Evolutionary conservation across 2,329 filamentous ascomycete species (phyloP), one percentile per base, ranked within the genome.

Genomic region (Huntiella bhutanensis): DNA sequence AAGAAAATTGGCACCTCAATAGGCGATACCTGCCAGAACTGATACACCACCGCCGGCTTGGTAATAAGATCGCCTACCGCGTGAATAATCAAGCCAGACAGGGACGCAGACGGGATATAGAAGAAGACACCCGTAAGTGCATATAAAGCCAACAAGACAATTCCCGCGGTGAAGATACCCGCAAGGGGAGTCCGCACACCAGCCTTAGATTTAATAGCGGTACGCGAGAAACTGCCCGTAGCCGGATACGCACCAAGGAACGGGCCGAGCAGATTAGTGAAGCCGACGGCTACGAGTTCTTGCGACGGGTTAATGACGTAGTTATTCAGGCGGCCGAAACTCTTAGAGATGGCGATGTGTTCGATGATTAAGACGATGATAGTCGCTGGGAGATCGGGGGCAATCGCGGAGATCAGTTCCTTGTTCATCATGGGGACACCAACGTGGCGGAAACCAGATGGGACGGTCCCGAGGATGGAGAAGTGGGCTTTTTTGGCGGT

Each of bases 171-270:
- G 51, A 92, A 84, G 41, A 88, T 73, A 67, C 85, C 85, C 33
- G 82, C 85, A 47, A 92, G 75, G 1, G 85, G 86, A 4, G 84
- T 93, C 37, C 85, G 77, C 1, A 92, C 85, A 58, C 85, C 85
- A 45, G 85, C 83, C 64, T 93, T 93, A n/a, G 85, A 83, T 62
- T 92, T 92, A 66, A 94, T 92, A 43, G 85, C 86, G 16, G 85
- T 93, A 51, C 85, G 76, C 5, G 82, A 88, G 67, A 94, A 94
- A 2, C 85, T 92, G 4, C 85, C 86, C 8, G 85, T 94, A 0
- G 83, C 82, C 3, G 85, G 83, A 54, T 92, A 94, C 2, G 69
- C 84, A 44, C 85, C 82, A 1, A 88, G 65, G 65, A 91, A 88
- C 7, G 82, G 78, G 13, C 77, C 80, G 7, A 87, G 68, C 33